Evolutionary conservation across 2,329 filamentous ascomycete species (phyloP).

Genomic region (Colletotrichum liriopes): DNA sequence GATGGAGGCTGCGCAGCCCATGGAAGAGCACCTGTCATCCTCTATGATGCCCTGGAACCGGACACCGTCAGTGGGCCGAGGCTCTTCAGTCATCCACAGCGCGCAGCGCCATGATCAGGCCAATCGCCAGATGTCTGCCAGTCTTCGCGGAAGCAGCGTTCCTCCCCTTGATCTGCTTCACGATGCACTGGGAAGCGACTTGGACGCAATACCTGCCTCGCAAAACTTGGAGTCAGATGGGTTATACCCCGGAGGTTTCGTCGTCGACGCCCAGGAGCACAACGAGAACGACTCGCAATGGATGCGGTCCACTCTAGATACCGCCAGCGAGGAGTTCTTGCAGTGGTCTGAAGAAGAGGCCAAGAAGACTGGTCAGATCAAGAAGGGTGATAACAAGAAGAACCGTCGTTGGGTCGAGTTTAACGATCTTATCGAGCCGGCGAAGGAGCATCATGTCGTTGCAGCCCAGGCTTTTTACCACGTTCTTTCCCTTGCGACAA

Average conservation of each 20-base stretch:
- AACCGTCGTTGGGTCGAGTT: constrained; percentile 73
- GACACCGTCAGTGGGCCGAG: constrained; percentile 37
- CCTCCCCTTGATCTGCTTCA: constrained; percentile 64
- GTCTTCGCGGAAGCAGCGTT: constrained; percentile 57
- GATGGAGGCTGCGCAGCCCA: constrained; percentile 75
- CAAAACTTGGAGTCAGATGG: constrained; percentile 53
- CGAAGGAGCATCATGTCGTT: constrained; percentile 68
- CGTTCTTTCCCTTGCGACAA: constrained; percentile 79
- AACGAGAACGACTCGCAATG: constrained; percentile 49
- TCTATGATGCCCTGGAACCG: constrained; percentile 70
- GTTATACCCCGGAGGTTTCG: constrained; percentile 41
- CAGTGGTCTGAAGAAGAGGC: constrained; percentile 58
- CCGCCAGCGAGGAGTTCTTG: constrained; percentile 63
- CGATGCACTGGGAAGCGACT: constrained; percentile 51
- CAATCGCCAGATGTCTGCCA: constrained; percentile 51
- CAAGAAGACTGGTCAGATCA: constrained; percentile 50
- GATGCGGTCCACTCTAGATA: constrained; percentile 59
- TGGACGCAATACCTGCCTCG: constrained; percentile 53
- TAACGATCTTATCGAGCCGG: constrained; percentile 76
- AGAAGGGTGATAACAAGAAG: constrained; percentile 50
- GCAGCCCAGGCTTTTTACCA: constrained; percentile 85
- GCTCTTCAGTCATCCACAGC: constrained; percentile 32
- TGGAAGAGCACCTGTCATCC: constrained; percentile 76
- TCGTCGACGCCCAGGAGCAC: constrained; percentile 42
- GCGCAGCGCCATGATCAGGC: constrained; percentile 13